These are phyloP conservation scores for Aspergillus sp. DNA, from an alignment of 2,329 filamentous ascomycete species.

Conservation along the genomic window DNA sequence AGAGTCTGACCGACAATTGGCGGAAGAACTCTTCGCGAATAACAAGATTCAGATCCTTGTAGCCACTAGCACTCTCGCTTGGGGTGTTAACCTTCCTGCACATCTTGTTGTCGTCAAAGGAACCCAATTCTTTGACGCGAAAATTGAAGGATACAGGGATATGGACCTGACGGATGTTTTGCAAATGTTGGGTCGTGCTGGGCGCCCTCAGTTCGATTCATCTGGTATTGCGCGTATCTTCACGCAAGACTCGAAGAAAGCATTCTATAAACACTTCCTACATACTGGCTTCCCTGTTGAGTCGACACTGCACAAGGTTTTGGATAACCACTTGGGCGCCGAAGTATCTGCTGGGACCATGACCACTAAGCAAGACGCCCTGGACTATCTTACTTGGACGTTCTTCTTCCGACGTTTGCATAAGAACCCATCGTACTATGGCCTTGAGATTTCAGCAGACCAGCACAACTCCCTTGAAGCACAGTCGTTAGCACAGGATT, in stretches of 20 bases:
- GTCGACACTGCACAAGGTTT: constrained; percentile 89
- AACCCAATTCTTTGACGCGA: constrained; percentile 97
- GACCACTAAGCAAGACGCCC: constrained; percentile 88
- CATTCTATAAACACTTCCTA: constrained; percentile 98
- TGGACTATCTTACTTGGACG: constrained; percentile 98
- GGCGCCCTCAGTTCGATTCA: constrained; percentile 92
- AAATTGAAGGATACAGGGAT: constrained; percentile 95
- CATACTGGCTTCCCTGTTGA: constrained; percentile 98
- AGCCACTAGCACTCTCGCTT: constrained; percentile 92
- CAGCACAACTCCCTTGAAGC: constrained; percentile 86
- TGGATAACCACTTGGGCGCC: constrained; percentile 94
- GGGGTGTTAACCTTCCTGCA: constrained; percentile 96
- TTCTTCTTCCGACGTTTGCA: constrained; percentile 98
- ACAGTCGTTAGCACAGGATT: constrained; percentile 86
- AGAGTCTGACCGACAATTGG: constrained; percentile 85
- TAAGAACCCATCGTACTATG: constrained; percentile 98
- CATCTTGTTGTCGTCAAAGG: constrained; percentile 97
- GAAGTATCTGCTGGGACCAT: constrained; percentile 94
- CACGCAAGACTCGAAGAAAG: constrained; percentile 95
- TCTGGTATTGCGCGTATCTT: constrained; percentile 97
- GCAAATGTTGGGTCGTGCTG: constrained; percentile 95
- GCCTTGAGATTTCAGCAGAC: constrained; percentile 86
- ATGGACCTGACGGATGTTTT: constrained; percentile 98
- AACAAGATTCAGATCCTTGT: constrained; percentile 98
- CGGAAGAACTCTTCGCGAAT: constrained; percentile 92